phyloP scores from a whole-genome alignment of 2,329 filamentous ascomycete species.

The Curvularia eragrostidis region DNA sequence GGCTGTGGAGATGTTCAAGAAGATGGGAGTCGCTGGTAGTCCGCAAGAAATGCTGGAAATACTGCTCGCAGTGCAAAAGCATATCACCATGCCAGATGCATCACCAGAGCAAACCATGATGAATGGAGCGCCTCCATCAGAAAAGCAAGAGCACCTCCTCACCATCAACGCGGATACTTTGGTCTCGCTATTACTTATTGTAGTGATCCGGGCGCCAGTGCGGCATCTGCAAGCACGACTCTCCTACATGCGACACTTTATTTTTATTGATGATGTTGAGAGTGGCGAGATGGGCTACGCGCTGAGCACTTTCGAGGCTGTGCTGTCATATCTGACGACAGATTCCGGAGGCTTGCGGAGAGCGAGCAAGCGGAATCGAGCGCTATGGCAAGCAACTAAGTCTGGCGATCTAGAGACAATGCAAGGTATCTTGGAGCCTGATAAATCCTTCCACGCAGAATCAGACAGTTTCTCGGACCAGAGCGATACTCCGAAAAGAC shows the following conservation, averaged over 20 bases:
- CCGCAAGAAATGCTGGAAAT: conserved; percentile 90
- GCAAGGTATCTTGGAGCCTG: conserved; percentile 79
- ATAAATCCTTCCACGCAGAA: conserved; percentile 52
- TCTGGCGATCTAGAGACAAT: conserved; percentile 78
- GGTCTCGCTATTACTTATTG: conserved; percentile 87
- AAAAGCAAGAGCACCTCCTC: conserved; percentile 63
- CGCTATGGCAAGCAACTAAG: conserved; percentile 84
- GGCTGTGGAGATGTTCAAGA: conserved; percentile 88
- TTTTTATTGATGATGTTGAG: conserved; percentile 97
- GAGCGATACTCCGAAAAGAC: conserved; percentile 29
- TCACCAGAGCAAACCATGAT: conserved; percentile 22
- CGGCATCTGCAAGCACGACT: conserved; percentile 86
- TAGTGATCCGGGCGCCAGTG: conserved; percentile 89
- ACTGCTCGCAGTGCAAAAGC: conserved; percentile 80
- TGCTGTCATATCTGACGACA: conserved; percentile 82
- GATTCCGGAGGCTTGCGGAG: conserved; percentile 83
- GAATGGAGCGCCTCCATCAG: conserved; percentile 48
- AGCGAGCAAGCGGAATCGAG: conserved; percentile 84
- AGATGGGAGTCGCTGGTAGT: conserved; percentile 76
- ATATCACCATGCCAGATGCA: conserved; percentile 69
- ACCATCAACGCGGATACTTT: conserved; percentile 88
- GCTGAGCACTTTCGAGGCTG: conserved; percentile 92
- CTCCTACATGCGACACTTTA: conserved; percentile 95
- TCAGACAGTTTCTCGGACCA: conserved; percentile 38
- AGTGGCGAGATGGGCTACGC: conserved; percentile 96